Evolutionary conservation across 305 asterid genomes (phyloP).

Genomic region (Fraxinus xanthoxyloides): DNA sequence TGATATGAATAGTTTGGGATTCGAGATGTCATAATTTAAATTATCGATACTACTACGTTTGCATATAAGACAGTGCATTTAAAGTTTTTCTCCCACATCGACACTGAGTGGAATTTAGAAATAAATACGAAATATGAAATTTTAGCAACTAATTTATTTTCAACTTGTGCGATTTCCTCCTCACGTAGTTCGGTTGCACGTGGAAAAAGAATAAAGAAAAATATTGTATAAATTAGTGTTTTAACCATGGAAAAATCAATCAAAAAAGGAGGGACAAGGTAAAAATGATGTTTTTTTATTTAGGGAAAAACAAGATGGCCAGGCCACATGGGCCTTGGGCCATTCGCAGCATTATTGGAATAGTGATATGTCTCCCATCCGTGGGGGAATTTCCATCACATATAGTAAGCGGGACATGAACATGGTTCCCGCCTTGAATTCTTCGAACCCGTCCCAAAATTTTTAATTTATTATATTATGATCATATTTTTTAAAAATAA

Average conservation of each 20-base stretch:
- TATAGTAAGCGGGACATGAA: background rate
- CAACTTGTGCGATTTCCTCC: background rate
- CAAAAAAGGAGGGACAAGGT: background rate
- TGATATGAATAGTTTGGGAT: too few relatives aligned
- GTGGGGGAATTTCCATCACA: background rate
- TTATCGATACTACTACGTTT: too few relatives aligned
- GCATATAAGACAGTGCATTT: too few relatives aligned
- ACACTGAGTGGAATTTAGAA: too few relatives aligned
- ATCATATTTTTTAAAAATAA: background rate
- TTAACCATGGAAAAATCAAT: too few relatives aligned
- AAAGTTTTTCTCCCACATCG: too few relatives aligned
- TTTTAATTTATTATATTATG: background rate
- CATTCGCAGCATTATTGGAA: background rate
- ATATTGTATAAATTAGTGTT: background rate
- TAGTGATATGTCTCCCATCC: background rate
- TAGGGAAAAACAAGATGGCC: too few relatives aligned
- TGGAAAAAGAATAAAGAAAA: background rate
- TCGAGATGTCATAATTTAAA: too few relatives aligned
- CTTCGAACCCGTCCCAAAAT: too few relatives aligned
- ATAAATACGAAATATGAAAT: background rate
- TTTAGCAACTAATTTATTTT: too few relatives aligned
- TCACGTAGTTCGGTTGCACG: background rate
- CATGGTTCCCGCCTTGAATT: background rate
- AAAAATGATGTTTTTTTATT: background rate
- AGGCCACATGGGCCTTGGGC: too few relatives aligned